Conservation (phyloP, 2,329 filamentous ascomycete genomes). For the Trichoderma polysporum region DNA sequence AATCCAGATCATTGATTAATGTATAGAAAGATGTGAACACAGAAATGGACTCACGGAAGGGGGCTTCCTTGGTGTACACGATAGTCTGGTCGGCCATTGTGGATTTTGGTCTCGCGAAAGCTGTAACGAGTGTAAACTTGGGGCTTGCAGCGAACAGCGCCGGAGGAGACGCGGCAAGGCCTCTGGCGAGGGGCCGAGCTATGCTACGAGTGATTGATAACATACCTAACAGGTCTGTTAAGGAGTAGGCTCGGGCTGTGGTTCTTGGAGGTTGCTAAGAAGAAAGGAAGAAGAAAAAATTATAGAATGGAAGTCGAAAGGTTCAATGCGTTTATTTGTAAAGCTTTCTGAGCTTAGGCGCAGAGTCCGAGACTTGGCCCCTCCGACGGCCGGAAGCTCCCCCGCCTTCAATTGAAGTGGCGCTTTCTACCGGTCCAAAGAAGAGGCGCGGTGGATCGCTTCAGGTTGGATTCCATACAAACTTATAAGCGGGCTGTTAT, state of each 20-base stretch:
- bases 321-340: slow-evolving; percentile 8
- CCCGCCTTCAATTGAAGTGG: slow-evolving; percentile 12
- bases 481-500: too few species aligned
- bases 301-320: neutral
- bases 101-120: slow-evolving; percentile 35
- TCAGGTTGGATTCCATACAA: too few species aligned
- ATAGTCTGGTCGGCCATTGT: slow-evolving; percentile 50
- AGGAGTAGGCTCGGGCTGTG: neutral
- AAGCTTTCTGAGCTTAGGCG: neutral
- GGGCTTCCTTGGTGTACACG: slow-evolving; percentile 59
- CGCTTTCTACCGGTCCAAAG: slow-evolving; percentile 25
- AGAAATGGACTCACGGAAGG: slow-evolving; percentile 49
- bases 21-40: neutral
- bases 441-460: neutral
- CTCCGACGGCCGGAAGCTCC: slow-evolving; percentile 19
- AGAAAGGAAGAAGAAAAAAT: neutral
- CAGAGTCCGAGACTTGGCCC: neutral
- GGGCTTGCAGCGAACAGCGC: slow-evolving; percentile 19
- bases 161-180: slow-evolving; percentile 11
- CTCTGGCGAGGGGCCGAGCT: slow-evolving; percentile 19
- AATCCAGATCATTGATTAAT: neutral
- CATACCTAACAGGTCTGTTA: slow-evolving; percentile 27
- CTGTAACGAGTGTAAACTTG: slow-evolving; percentile 35
- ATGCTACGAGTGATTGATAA: slow-evolving; percentile 26
- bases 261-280: neutral